Evolutionary conservation across 352 stramenopile species (phyloP).

Genomic region (Pythium scleroteichum): DNA sequence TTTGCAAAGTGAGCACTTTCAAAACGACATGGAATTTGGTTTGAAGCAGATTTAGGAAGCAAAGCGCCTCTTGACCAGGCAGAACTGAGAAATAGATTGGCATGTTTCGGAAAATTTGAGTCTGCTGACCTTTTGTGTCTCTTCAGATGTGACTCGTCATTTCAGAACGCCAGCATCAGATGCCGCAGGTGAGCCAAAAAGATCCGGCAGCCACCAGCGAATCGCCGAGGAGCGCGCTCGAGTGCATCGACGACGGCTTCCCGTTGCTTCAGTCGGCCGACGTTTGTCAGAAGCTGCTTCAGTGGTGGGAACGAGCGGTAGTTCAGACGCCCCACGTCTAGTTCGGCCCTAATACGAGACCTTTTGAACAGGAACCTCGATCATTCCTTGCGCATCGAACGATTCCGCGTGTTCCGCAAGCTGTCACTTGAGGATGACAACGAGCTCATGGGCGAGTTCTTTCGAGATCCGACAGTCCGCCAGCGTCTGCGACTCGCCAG

Average conservation of each 20-base stretch:
- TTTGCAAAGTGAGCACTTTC: constrained; percentile 57
- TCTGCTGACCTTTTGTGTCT: background rate
- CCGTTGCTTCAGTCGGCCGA: constrained; percentile 46
- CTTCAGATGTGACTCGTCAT: constrained; percentile 7
- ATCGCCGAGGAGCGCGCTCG: constrained; percentile 30
- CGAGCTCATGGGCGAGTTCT: constrained; percentile 55
- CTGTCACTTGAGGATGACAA: constrained; percentile 43
- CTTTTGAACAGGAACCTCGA: constrained; percentile 54
- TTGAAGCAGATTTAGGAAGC: background rate
- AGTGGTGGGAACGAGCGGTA: constrained; percentile 39
- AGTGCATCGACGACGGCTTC: constrained; percentile 49
- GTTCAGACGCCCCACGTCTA: too few species aligned
- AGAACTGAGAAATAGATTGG: constrained; percentile 18
- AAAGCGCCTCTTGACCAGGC: too few species aligned
- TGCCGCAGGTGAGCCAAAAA: constrained; percentile 16
- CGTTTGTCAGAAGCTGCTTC: constrained; percentile 71
- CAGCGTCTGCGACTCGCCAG: constrained; percentile 33
- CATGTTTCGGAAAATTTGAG: constrained; percentile 8
- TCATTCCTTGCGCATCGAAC: constrained; percentile 50
- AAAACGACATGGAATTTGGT: background rate
- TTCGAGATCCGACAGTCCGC: constrained; percentile 41
- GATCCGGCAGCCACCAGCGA: background rate
- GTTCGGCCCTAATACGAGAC: too few species aligned
- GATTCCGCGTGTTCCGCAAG: constrained; percentile 56
- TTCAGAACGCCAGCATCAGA: background rate